Conservation (phyloP, 768 basidiomycete species). For the Trametes elegans region DNA sequence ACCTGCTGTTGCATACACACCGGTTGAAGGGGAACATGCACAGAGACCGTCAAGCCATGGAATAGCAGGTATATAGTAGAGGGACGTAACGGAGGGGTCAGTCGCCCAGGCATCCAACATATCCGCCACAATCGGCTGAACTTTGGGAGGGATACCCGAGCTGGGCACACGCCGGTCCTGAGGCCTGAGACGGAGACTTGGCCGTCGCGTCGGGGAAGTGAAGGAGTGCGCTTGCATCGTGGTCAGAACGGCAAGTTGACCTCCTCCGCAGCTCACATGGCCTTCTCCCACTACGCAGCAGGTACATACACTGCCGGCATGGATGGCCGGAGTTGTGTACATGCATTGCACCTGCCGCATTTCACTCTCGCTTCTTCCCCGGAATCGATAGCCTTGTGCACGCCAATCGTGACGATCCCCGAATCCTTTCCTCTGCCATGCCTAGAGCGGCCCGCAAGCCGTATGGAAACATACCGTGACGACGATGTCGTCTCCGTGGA, state of each 20-base stretch:
- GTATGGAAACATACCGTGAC: no score
- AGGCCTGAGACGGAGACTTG: no score
- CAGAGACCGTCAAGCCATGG: no score
- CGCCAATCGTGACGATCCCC: neutral
- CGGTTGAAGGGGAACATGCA: no score
- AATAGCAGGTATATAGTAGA: no score
- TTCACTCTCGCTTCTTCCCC: neutral
- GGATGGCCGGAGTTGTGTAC: neutral
- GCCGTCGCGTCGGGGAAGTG: no score
- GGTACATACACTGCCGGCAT: neutral
- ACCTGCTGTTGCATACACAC: neutral
- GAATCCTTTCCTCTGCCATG: neutral
- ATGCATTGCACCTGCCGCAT: neutral
- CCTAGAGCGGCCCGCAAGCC: neutral
- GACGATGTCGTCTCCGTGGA: no score
- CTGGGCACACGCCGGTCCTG: neutral
- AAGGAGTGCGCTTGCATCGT: no score
- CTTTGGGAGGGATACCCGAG: no score
- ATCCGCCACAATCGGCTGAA: neutral
- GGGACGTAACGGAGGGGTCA: no score
- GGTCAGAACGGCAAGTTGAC: neutral
- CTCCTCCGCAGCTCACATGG: slow-evolving; percentile 5
- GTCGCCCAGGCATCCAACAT: no score
- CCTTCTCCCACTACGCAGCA: neutral
- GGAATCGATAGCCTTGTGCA: neutral